Evolutionary conservation across 2,329 filamentous ascomycete genomes (phyloP), one percentile per base, ranked within the genome.

Genomic region (Fusarium poae): DNA sequence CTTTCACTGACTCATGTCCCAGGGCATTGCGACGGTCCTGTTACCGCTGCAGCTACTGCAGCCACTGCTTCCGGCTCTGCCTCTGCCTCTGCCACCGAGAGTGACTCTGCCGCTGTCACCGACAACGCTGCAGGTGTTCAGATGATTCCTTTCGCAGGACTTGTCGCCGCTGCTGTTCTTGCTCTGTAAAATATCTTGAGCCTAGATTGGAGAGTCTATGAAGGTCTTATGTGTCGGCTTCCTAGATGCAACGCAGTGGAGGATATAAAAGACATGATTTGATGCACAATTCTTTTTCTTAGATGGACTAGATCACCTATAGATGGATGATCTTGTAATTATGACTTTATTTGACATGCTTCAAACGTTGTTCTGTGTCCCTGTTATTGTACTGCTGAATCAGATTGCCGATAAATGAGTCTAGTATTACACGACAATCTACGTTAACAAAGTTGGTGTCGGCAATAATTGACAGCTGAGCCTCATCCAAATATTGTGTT

Each of bases 21-120:
- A 74, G 72, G 67, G 71, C 72, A 74, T 44, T 74, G 72, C 56
- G 72, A 73, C 2, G 72, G 62, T 45, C 55, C 70, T 2, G 67
- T 39, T 34, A 68, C 63, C 3, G 44, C 64, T 21, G 25, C 34
- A 29, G 29, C 67, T 25, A 32, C 44, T 15, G 58, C 37, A 29
- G 29, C 67, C 29, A 29, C 44, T 15, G 58, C 44, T 20, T 65
- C 61, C 37, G 21, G 0, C n/a, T 37, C 35, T 21, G n/a, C 12
- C n/a, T 5, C 35, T 20, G 58, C 53, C 13, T 65, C 61, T 43
- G 25, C 58, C 3, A 64, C 65, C 6, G 20, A 58, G 18, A 67
- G 55, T 42, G 35, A 12, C n/a, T 40, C 45, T 11, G 51, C 52
- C n/a, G 48, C 54, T 25, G 52, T 68, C n/a, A 71, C 62, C 21